These are phyloP conservation scores for Aegle marmelos DNA, from an alignment of 345 rosid species.

Conservation along the genomic window DNA sequence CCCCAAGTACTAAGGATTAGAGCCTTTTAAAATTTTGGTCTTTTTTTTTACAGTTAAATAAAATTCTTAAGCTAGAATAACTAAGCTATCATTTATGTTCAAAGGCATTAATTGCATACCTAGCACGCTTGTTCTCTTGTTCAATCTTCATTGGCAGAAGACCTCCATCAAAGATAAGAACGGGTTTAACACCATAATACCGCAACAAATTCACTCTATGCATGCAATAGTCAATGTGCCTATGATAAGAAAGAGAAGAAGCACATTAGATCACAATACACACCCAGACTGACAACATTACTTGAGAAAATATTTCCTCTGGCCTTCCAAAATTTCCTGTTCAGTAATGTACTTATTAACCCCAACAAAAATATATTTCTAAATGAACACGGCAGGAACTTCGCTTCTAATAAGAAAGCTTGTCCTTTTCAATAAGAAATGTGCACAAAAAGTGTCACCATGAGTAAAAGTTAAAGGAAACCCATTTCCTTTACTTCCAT, in stretches of 20 bases:
- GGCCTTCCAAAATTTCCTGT: background rate
- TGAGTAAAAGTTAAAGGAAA: background rate
- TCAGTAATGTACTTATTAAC: background rate
- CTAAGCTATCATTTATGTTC: background rate
- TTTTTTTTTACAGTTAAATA: background rate
- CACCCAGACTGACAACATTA: conserved; percentile 15
- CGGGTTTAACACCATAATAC: conserved; percentile 80
- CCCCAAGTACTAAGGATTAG: background rate
- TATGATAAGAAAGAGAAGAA: conserved; percentile 25
- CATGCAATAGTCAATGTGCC: conserved; percentile 96
- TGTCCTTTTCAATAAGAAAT: background rate
- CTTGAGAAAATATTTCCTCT: background rate
- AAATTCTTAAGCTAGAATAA: background rate
- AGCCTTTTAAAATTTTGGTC: background rate
- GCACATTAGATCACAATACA: conserved; percentile 4
- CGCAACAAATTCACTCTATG: conserved; percentile 83
- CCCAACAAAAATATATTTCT: background rate
- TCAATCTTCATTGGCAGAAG: conserved; percentile 89
- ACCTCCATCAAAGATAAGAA: conserved; percentile 95
- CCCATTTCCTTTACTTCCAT: background rate
- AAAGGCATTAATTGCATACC: conserved; percentile 37
- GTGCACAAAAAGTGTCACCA: background rate
- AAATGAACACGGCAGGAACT: background rate
- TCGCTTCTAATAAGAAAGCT: background rate
- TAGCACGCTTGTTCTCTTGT: conserved; percentile 95